A percentile compares a stretch with the other conserved stretches of the same genome.
Evolutionary conservation across 768 basidiomycete genomes (phyloP).

Genomic region (Strobilomyces echinocephalus): DNA sequence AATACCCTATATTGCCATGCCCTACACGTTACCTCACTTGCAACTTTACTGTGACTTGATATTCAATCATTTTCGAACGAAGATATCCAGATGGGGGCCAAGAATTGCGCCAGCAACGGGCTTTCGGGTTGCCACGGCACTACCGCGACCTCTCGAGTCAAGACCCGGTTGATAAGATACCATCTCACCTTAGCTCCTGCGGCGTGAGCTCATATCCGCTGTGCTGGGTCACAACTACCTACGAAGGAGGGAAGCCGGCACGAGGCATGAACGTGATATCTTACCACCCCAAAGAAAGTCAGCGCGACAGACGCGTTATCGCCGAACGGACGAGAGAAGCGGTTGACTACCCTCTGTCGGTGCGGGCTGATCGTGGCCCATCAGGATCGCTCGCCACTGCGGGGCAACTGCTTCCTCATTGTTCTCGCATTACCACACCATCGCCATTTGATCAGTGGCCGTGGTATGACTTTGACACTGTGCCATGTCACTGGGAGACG

Average conservation of each 20-base stretch:
- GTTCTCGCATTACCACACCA: constrained; percentile 8
- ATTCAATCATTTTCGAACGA: not conserved
- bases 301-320: constrained; percentile 12
- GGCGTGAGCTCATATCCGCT: constrained; percentile 4
- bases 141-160: constrained; percentile 12
- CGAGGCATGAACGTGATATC: constrained; percentile 13
- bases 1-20: no score
- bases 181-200: constrained; percentile 10
- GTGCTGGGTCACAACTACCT: constrained; percentile 14
- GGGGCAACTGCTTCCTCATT: constrained; percentile 17
- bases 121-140: constrained; percentile 9
- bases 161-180: constrained; percentile 5
- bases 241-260: constrained; percentile 6
- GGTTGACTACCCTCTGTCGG: constrained; percentile 13
- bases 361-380: constrained; percentile 4
- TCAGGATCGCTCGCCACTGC: constrained; percentile 4
- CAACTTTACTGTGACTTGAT: not conserved
- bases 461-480: constrained; percentile 1
- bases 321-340: constrained; percentile 13
- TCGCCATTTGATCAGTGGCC: not conserved
- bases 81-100: not conserved
- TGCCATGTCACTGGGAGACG: not conserved
- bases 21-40: not conserved
- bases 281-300: not conserved
- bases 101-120: not conserved